Evolutionary conservation across 2,329 filamentous ascomycete genomes (phyloP).

Genomic region (Dryadomyces sulphureus): DNA sequence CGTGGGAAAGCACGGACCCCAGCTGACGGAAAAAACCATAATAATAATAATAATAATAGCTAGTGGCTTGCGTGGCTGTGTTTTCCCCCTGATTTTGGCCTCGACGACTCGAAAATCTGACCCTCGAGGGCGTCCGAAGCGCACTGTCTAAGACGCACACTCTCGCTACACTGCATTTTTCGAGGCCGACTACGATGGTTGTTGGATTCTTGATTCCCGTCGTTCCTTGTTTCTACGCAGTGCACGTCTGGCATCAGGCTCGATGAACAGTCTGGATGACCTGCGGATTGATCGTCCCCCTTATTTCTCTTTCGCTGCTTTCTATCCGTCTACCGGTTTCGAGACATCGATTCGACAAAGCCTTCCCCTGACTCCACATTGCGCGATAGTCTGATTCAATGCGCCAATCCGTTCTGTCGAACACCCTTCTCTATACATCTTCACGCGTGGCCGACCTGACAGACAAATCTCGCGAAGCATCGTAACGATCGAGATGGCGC

Average conservation of each 20-base stretch:
- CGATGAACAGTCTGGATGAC: background rate
- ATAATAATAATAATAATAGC: no score
- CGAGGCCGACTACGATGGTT: background rate
- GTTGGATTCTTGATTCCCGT: background rate
- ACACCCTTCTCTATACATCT: background rate
- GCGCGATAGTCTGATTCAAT: background rate
- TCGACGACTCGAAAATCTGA: background rate
- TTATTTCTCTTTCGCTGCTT: background rate
- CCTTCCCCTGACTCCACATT: background rate
- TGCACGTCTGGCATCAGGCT: background rate
- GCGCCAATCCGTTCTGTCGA: background rate
- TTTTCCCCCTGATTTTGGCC: background rate
- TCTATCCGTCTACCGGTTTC: background rate
- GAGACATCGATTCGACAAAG: background rate
- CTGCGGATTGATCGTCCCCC: background rate
- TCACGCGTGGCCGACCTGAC: background rate
- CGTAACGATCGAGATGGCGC: slow-evolving; percentile 2
- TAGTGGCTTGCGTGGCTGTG: background rate
- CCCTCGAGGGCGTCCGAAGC: background rate
- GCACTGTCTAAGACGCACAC: background rate
- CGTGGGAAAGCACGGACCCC: no score
- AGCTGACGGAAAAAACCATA: no score
- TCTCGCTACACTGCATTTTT: background rate
- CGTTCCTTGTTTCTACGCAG: background rate
- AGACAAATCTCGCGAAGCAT: background rate